Conservation (phyloP, 768 basidiomycete species). For the Termitomyces eurrhizus region DNA sequence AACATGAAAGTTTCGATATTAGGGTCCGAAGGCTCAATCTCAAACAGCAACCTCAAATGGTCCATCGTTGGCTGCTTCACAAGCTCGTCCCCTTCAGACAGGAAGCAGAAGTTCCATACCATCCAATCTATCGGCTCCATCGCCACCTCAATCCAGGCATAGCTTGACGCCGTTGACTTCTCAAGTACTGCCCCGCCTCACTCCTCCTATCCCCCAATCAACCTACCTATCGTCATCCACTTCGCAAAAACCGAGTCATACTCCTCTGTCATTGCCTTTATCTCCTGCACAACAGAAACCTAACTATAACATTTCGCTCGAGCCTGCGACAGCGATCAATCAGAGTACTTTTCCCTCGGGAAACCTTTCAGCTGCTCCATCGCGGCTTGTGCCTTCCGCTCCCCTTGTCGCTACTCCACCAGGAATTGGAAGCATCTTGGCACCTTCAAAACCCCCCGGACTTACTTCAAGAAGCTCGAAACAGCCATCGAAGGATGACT, state of each 20-base stretch:
- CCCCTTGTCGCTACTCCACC: conserved; percentile 21
- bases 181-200: conserved; percentile 1
- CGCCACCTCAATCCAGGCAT: conserved; percentile 7
- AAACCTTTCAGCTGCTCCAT: not conserved
- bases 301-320: conserved; percentile 27
- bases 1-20: not conserved
- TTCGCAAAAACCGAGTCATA: conserved; percentile 3
- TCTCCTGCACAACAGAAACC: conserved; percentile 15
- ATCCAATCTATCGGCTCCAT: conserved; percentile 16
- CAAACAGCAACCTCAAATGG: conserved; percentile 20
- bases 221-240: not conserved
- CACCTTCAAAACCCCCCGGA: conserved; percentile 61
- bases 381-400: conserved; percentile 8
- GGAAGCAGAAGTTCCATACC: conserved; percentile 31
- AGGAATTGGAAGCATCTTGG: conserved; percentile 47
- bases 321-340: conserved; percentile 12
- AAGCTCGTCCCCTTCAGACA: conserved; percentile 35
- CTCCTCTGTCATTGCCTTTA: not conserved
- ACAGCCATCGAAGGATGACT: conserved; percentile 59
- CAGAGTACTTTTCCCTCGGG: conserved; percentile 7
- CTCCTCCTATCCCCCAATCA: conserved; percentile 9
- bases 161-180: conserved; percentile 5
- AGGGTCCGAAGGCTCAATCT: conserved; percentile 19
- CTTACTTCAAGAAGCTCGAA: conserved; percentile 41
- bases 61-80: conserved; percentile 18